Evolutionary conservation across 2,329 filamentous ascomycete species (phyloP).

Genomic region (Alternaria dauci): DNA sequence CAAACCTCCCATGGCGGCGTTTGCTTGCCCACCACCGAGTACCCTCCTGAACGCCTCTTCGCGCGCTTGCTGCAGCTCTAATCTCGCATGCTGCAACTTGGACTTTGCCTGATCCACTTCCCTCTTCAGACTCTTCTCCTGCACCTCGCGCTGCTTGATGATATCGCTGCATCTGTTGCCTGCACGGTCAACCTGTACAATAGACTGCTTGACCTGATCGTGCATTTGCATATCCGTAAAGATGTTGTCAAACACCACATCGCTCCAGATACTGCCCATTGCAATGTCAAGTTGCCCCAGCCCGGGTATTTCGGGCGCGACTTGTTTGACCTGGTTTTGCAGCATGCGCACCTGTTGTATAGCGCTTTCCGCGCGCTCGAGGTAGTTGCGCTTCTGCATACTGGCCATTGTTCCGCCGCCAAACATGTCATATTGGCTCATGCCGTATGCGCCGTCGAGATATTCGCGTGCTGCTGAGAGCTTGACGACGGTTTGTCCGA

Average conservation of each 20-base stretch:
- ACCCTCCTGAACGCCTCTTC: constrained; percentile 54
- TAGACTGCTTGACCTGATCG: constrained; percentile 59
- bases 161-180: constrained; percentile 40
- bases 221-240: constrained; percentile 63
- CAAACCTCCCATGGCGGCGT: background rate
- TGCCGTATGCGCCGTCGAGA: constrained; percentile 37
- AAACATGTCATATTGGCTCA: constrained; percentile 57
- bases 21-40: constrained; percentile 20
- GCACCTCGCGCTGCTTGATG: constrained; percentile 46
- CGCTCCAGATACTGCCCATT: constrained; percentile 58
- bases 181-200: constrained; percentile 41
- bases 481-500: constrained; percentile 33
- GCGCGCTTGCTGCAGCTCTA: constrained; percentile 57
- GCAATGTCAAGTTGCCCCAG: constrained; percentile 56
- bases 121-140: constrained; percentile 29
- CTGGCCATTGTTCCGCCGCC: constrained; percentile 60
- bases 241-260: constrained; percentile 66
- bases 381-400: constrained; percentile 63
- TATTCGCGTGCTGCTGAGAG: constrained; percentile 30
- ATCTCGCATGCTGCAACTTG: constrained; percentile 39
- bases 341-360: constrained; percentile 53
- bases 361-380: constrained; percentile 58
- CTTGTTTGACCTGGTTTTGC: constrained; percentile 51
- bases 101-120: constrained; percentile 44
- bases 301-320: constrained; percentile 51